A percentile compares a stretch with the other conserved stretches of the same genome.
These are phyloP conservation scores for Citropsis articulata DNA, from an alignment of 345 rosid genomes.

Conservation along the genomic window DNA sequence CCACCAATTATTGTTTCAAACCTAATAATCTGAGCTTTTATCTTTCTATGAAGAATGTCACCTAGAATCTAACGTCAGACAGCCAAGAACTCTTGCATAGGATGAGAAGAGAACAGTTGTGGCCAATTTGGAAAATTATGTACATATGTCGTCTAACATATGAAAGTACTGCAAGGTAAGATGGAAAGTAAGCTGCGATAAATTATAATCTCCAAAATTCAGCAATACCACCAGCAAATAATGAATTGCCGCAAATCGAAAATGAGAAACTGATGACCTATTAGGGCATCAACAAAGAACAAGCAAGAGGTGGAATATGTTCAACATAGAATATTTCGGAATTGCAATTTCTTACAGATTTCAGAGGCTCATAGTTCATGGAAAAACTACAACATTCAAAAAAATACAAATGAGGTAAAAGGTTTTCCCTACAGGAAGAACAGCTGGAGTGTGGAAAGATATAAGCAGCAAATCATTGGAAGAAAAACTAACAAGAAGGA, in stretches of 20 bases:
- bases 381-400: not conserved
- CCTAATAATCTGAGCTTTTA: not conserved
- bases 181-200: not conserved
- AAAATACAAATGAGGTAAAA: too few relatives aligned
- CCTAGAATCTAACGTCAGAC: not conserved
- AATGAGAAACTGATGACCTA: not conserved
- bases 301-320: not conserved
- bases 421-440: too few relatives aligned
- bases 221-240: not conserved
- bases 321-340: not conserved
- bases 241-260: not conserved
- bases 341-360: not conserved
- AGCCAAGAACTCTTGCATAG: not conserved
- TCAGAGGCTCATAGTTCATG: not conserved
- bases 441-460: not conserved
- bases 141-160: not conserved
- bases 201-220: not conserved
- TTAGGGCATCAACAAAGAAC: not conserved
- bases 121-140: not conserved
- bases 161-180: not conserved
- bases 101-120: not conserved
- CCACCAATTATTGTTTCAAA: not conserved
- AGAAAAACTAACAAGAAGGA: not conserved
- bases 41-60: not conserved
- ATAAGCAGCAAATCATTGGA: not conserved